Evolutionary conservation across 2,329 filamentous ascomycete genomes (phyloP).

Genomic region (Tolypocladium ophioglossoides): DNA sequence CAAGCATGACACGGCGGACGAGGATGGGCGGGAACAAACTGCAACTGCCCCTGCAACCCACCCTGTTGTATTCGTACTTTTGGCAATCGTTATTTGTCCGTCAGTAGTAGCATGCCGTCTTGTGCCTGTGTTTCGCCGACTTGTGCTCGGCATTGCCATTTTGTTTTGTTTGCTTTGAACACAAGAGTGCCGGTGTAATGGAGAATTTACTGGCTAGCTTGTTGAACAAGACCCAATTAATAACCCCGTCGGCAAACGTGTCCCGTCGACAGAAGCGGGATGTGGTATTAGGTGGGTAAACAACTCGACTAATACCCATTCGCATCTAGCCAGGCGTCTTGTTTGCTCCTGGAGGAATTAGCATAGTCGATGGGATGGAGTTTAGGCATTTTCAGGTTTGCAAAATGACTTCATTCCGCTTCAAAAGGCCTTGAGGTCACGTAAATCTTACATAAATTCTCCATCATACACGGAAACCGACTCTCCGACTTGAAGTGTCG

Average conservation of each 20-base stretch:
- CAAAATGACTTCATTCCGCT: background rate
- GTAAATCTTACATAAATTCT: background rate
- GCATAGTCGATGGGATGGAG: background rate
- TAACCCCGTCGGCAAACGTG: background rate
- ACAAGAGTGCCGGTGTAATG: too few relatives aligned
- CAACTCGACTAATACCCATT: constrained; percentile 21
- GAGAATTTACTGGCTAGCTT: too few relatives aligned
- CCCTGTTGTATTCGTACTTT: background rate
- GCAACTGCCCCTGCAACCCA: background rate
- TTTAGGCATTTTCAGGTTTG: background rate
- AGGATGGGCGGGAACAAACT: background rate
- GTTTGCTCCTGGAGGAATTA: background rate
- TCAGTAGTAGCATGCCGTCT: background rate
- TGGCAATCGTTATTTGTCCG: background rate
- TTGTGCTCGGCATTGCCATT: background rate
- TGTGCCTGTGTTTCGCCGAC: background rate
- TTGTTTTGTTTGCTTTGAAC: background rate
- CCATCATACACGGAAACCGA: constrained; percentile 15
- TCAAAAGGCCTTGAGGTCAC: too few relatives aligned
- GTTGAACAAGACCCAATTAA: background rate
- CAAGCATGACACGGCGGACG: background rate
- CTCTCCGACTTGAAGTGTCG: constrained; percentile 42
- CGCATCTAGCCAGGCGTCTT: background rate
- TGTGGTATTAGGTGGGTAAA: too few relatives aligned
- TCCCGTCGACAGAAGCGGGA: background rate